A percentile compares a stretch with the other conserved stretches of the same genome.
phyloP scores from a whole-genome alignment of 768 basidiomycete species.

The Boletus vermiculosoides region DNA sequence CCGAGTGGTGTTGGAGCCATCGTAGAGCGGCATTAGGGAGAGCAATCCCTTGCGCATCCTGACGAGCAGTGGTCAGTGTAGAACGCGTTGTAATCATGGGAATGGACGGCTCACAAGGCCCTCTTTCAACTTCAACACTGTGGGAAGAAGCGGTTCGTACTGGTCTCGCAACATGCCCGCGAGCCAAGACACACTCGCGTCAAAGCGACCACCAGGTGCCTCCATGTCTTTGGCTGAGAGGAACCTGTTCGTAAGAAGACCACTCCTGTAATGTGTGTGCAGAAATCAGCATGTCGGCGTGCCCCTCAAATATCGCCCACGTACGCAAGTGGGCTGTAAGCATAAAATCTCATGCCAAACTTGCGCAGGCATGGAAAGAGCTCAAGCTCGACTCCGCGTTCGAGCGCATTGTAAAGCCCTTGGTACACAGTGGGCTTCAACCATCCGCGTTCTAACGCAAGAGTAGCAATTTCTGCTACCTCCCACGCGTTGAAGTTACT shows the following conservation, averaged over 20 bases:
- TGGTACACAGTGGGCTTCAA: background rate
- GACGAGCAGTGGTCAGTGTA: background rate
- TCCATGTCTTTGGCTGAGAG: background rate
- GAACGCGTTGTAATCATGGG: no score
- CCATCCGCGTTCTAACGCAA: background rate
- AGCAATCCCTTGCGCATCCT: background rate
- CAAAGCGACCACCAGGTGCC: background rate
- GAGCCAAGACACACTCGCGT: background rate
- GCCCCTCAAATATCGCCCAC: no score
- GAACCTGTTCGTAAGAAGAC: background rate
- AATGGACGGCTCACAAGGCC: background rate
- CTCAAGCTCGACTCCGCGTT: background rate
- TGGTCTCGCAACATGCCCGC: background rate
- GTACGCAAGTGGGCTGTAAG: background rate
- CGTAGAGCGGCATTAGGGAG: background rate
- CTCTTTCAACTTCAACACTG: slow-evolving; percentile 2
- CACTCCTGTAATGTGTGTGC: background rate
- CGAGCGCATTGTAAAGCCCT: background rate
- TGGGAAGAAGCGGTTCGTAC: slow-evolving; percentile 4
- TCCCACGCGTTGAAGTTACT: background rate
- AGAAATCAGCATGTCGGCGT: background rate
- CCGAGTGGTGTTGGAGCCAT: background rate
- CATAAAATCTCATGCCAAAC: background rate
- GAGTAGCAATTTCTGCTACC: background rate
- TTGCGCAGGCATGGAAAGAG: background rate